Evolutionary conservation across 2,329 filamentous ascomycete genomes (phyloP).

Genomic region (Macrophomina pseudophaseolina): DNA sequence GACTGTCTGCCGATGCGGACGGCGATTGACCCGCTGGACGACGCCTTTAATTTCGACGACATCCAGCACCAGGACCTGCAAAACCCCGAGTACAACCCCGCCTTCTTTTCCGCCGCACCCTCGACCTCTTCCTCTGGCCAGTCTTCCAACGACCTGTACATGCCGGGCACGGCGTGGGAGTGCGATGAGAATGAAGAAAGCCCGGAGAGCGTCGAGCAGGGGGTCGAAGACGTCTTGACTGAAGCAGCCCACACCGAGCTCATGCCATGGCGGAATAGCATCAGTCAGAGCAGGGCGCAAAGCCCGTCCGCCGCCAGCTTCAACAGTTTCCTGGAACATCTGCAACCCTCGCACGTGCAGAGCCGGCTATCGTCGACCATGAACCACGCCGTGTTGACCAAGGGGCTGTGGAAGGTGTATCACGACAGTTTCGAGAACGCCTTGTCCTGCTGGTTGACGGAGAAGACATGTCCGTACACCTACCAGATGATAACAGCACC

Average conservation of each 20-base stretch:
- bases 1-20: constrained; percentile 9
- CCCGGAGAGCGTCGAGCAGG: constrained; percentile 28
- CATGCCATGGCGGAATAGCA: constrained; percentile 22
- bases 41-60: constrained; percentile 13
- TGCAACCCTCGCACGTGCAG: constrained; percentile 10
- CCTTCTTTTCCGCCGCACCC: constrained; percentile 1
- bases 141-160: background rate
- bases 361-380: constrained; percentile 40
- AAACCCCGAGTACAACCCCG: constrained; percentile 7
- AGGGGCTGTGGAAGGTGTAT: constrained; percentile 56
- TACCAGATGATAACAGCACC: constrained; percentile 27
- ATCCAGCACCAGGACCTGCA: background rate
- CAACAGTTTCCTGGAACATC: constrained; percentile 12
- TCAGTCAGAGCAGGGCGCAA: background rate
- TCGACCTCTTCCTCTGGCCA: background rate
- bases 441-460: constrained; percentile 60
- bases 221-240: background rate
- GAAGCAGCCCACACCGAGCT: constrained; percentile 26
- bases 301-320: constrained; percentile 14
- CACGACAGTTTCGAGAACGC: constrained; percentile 61
- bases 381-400: constrained; percentile 49
- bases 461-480: constrained; percentile 59
- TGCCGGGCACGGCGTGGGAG: constrained; percentile 6
- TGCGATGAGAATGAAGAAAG: constrained; percentile 32
- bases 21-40: constrained; percentile 8